Conservation (phyloP, 192 early-diverging fungal species). For the Mortierella alpina region DNA sequence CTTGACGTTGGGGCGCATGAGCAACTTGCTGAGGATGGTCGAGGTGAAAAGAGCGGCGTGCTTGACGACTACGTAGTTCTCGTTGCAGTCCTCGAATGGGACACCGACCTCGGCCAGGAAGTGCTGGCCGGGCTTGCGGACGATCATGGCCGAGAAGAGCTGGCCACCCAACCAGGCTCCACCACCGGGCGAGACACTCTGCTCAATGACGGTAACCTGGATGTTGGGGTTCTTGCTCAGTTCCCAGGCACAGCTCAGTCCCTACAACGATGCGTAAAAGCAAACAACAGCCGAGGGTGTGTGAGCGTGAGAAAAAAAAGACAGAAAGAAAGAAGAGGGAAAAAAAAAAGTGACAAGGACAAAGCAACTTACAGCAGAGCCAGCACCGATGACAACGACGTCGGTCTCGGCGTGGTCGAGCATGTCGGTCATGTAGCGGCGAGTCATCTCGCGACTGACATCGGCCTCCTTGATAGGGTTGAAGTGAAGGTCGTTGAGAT, state of each 20-base stretch:
- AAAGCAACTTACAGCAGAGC: constrained; percentile 62
- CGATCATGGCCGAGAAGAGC: constrained; percentile 77
- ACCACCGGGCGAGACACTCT: constrained; percentile 76
- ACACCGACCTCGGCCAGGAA: constrained; percentile 73
- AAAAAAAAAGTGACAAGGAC: not conserved
- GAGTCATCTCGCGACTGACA: constrained; percentile 72
- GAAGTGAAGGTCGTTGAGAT: constrained; percentile 58
- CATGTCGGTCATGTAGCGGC: constrained; percentile 76
- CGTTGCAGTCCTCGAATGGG: constrained; percentile 76
- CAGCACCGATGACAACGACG: constrained; percentile 79
- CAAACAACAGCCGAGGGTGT: not conserved
- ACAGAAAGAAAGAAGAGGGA: not conserved
- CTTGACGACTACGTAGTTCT: constrained; percentile 78
- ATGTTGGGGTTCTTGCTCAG: constrained; percentile 72
- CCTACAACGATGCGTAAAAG: constrained; percentile 29
- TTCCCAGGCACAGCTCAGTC: constrained; percentile 75
- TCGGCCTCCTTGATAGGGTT: constrained; percentile 71
- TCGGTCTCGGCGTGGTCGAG: constrained; percentile 74
- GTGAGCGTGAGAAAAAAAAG: not conserved
- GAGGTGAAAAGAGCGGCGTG: constrained; percentile 81
- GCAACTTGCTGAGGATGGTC: constrained; percentile 73
- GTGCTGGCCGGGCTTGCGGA: constrained; percentile 75
- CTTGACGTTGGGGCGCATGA: constrained; percentile 72
- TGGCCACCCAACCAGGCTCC: constrained; percentile 82
- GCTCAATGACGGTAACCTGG: constrained; percentile 78